phyloP scores from a whole-genome alignment of 1,139 yeast genomes.

The Candida albicans region DNA sequence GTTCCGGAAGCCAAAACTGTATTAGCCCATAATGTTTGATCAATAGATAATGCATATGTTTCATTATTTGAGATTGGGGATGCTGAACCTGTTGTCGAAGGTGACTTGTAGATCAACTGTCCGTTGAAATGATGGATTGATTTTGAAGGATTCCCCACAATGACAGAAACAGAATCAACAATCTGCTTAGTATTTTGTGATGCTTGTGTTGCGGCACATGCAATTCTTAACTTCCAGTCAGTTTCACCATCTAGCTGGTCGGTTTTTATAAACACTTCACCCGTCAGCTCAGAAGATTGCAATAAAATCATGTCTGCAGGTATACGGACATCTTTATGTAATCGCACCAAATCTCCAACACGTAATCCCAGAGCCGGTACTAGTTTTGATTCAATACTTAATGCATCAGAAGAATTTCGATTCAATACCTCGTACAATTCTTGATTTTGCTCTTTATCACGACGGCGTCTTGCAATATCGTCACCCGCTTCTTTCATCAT shows the following conservation, averaged over 20 bases:
- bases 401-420: slow-evolving; percentile 19
- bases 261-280: slow-evolving; percentile 92
- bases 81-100: slow-evolving; percentile 22
- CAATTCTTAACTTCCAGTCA: slow-evolving; percentile 92
- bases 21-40: slow-evolving; percentile 97
- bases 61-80: slow-evolving; percentile 33
- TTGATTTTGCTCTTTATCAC: slow-evolving; percentile 86
- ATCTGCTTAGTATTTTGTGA: slow-evolving; percentile 39
- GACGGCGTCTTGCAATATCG: slow-evolving; percentile 83
- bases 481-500: slow-evolving; percentile 96
- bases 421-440: slow-evolving; percentile 76
- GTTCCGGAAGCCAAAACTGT: slow-evolving; percentile 94
- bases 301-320: slow-evolving; percentile 92
- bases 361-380: slow-evolving; percentile 66
- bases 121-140: slow-evolving; percentile 83
- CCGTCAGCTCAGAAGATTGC: slow-evolving; percentile 78
- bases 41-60: slow-evolving; percentile 71
- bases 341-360: slow-evolving; percentile 84
- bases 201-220: slow-evolving; percentile 69
- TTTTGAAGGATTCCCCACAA: slow-evolving; percentile 78
- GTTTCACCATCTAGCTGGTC: slow-evolving; percentile 99
- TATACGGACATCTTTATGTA: slow-evolving; percentile 79
- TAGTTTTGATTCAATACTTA: slow-evolving; percentile 31
- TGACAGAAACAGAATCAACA: slow-evolving; percentile 48
- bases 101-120: slow-evolving; percentile 50